phyloP scores from a whole-genome alignment of 2,329 filamentous ascomycete genomes.

The Plenodomus tracheiphilus region DNA sequence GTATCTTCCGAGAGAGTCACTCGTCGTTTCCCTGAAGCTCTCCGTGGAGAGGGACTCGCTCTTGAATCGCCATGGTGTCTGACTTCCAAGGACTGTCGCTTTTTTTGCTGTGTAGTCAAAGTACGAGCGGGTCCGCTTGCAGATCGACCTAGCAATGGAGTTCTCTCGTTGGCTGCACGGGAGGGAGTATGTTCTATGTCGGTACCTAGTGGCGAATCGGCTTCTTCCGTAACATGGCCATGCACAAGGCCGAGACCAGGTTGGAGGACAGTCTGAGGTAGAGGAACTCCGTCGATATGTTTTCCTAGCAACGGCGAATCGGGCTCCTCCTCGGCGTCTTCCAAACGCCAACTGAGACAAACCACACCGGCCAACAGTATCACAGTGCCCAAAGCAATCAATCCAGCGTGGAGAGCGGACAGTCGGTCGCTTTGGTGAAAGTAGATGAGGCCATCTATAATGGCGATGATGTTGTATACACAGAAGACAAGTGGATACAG shows the following conservation, averaged over 20 bases:
- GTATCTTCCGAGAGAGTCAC: constrained; percentile 66
- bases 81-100: constrained; percentile 24
- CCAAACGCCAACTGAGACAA: constrained; percentile 89
- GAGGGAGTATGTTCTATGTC: constrained; percentile 37
- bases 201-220: constrained; percentile 29
- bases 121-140: constrained; percentile 37
- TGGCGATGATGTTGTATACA: constrained; percentile 98
- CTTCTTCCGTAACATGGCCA: constrained; percentile 63
- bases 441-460: constrained; percentile 95
- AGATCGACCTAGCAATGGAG: constrained; percentile 40
- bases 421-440: constrained; percentile 87
- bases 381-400: constrained; percentile 83
- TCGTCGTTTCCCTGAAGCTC: constrained; percentile 34
- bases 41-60: constrained; percentile 28
- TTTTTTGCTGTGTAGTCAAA: constrained; percentile 25
- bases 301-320: constrained; percentile 46
- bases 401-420: constrained; percentile 71
- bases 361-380: constrained; percentile 87
- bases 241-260: constrained; percentile 83
- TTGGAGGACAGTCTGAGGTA: constrained; percentile 69
- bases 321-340: constrained; percentile 68
- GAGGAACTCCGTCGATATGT: constrained; percentile 43
- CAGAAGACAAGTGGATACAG: constrained; percentile 98
- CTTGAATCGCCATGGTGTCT: constrained; percentile 23
- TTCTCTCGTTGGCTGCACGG: constrained; percentile 37